Conservation (phyloP, 1,284 basidiomycete genomes). For the Apiotrichum brassicae region DNA sequence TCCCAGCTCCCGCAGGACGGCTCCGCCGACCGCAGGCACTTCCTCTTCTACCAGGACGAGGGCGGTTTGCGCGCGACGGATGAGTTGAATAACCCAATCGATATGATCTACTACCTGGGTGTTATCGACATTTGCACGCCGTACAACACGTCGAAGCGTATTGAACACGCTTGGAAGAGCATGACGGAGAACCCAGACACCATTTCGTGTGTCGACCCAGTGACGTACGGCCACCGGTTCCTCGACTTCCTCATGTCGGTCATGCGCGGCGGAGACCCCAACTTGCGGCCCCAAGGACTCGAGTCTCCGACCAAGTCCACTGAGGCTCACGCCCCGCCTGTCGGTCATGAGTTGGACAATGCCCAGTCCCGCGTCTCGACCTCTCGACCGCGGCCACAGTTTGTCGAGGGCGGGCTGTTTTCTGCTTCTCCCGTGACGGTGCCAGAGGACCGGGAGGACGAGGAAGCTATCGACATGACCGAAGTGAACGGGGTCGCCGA, state of each 20-base stretch:
- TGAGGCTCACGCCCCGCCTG: neutral
- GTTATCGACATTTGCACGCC: conserved; percentile 93
- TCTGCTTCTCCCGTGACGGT: neutral
- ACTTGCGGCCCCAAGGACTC: conserved; percentile 34
- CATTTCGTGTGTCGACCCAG: conserved; percentile 82
- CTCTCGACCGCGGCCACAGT: neutral
- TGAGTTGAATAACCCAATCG: conserved; percentile 66
- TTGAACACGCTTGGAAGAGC: conserved; percentile 91
- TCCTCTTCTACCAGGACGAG: conserved; percentile 95
- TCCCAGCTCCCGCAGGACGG: conserved; percentile 61
- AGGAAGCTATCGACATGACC: neutral
- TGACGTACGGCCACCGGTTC: conserved; percentile 79
- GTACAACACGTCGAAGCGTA: conserved; percentile 68
- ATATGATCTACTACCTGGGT: conserved; percentile 87
- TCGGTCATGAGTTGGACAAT: neutral
- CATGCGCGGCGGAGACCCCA: conserved; percentile 67
- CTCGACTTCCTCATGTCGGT: conserved; percentile 77
- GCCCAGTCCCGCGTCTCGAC: neutral
- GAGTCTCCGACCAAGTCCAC: conserved; percentile 5
- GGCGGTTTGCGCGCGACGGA: conserved; percentile 87
- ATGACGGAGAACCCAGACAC: conserved; percentile 79
- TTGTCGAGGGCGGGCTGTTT: neutral
- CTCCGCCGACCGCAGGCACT: conserved; percentile 67
- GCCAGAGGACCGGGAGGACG: neutral
- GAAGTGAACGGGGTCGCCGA: neutral